Conservation (phyloP, 2,329 filamentous ascomycete species). For the Onygenales sp. region DNA sequence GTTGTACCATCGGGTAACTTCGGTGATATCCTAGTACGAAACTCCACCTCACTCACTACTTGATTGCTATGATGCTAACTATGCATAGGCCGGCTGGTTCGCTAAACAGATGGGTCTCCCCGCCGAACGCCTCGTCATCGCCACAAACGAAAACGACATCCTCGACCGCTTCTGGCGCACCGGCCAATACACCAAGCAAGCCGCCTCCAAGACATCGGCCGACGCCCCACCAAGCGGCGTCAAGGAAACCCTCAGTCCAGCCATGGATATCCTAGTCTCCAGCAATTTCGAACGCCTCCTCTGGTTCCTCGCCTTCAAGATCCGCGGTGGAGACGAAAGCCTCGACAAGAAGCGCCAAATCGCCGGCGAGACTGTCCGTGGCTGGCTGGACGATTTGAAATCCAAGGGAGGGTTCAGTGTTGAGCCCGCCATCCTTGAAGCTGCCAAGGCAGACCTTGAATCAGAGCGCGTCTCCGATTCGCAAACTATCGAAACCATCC, state of each 20-base stretch:
- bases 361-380: slow-evolving; percentile 62
- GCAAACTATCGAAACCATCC: slow-evolving; percentile 61
- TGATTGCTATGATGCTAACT: background rate
- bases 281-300: slow-evolving; percentile 94
- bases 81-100: slow-evolving; percentile 61
- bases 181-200: slow-evolving; percentile 76
- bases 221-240: slow-evolving; percentile 51
- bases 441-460: slow-evolving; percentile 65
- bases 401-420: slow-evolving; percentile 73
- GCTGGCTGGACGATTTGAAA: slow-evolving; percentile 77
- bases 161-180: slow-evolving; percentile 90
- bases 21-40: slow-evolving; percentile 63
- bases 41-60: slow-evolving; percentile 31
- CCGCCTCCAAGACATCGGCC: slow-evolving; percentile 29
- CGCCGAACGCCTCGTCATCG: slow-evolving; percentile 77
- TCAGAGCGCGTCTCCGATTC: slow-evolving; percentile 60
- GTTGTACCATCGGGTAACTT: slow-evolving; percentile 96
- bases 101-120: slow-evolving; percentile 84
- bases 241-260: slow-evolving; percentile 84
- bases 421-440: slow-evolving; percentile 59
- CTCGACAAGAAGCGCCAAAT: slow-evolving; percentile 38
- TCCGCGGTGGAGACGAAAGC: slow-evolving; percentile 50
- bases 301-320: slow-evolving; percentile 81
- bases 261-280: slow-evolving; percentile 95
- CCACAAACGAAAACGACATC: slow-evolving; percentile 97